A percentile compares a stretch with the other conserved stretches of the same genome.
Conservation (phyloP, 345 rosid genomes). For the Euphorbia tirucalli region DNA sequence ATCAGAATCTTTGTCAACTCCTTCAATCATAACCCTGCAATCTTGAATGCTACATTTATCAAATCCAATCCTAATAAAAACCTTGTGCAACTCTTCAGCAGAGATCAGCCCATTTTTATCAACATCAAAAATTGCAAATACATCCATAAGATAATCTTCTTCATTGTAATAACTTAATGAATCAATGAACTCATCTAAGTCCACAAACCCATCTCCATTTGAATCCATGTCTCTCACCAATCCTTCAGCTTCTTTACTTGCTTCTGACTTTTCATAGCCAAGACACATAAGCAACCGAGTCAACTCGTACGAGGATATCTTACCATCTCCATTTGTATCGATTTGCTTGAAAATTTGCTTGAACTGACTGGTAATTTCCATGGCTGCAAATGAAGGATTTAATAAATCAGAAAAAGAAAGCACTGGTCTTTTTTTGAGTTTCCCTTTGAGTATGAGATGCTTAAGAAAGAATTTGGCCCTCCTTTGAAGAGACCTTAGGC, state of each 20-base stretch:
- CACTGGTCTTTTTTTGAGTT: too few relatives aligned
- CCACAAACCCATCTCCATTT: constrained; percentile 50
- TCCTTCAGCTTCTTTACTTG: constrained; percentile 33
- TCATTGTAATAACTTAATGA: too few relatives aligned
- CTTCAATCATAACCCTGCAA: constrained; percentile 46
- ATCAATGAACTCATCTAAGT: constrained; percentile 40
- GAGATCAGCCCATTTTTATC: constrained; percentile 50
- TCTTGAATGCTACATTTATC: constrained; percentile 34
- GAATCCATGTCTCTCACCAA: constrained; percentile 42
- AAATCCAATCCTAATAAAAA: constrained; percentile 34
- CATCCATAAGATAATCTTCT: constrained; percentile 46
- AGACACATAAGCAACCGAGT: constrained; percentile 34
- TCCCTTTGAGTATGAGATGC: too few relatives aligned
- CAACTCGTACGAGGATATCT: constrained; percentile 44
- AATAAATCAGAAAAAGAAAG: too few relatives aligned
- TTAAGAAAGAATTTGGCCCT: too few relatives aligned
- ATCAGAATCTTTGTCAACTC: constrained; percentile 47
- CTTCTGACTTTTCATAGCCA: constrained; percentile 32
- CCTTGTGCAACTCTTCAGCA: constrained; percentile 40
- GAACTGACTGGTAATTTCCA: too few relatives aligned
- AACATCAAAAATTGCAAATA: constrained; percentile 40
- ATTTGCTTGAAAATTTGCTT: constrained; percentile 43
- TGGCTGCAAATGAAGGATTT: constrained; percentile 37
- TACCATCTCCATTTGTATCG: constrained; percentile 51
- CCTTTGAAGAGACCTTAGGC: too few relatives aligned